A percentile compares a stretch with the other conserved stretches of the same genome.
These are phyloP conservation scores for Colletotrichum tropicicola DNA, from an alignment of 2,329 filamentous ascomycete genomes.

Conservation along the genomic window DNA sequence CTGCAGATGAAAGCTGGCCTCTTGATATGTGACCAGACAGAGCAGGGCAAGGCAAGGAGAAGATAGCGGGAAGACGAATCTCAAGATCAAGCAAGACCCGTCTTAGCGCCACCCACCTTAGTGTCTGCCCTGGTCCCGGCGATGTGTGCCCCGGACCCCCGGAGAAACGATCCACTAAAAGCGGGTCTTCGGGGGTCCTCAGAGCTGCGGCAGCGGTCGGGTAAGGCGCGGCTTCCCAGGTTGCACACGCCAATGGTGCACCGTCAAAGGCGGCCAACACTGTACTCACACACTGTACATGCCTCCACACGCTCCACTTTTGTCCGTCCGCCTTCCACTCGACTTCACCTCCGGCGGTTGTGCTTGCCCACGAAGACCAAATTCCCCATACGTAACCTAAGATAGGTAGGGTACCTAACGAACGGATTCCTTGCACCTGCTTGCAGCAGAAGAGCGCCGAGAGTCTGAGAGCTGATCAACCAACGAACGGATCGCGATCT, in stretches of 20 bases:
- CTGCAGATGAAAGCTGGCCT: slow-evolving; percentile 1
- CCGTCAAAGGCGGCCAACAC: neutral
- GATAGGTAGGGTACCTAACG: no score
- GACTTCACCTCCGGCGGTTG: no score
- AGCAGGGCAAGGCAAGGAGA: slow-evolving; percentile 1
- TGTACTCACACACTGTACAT: slow-evolving; percentile 1
- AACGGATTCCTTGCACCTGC: neutral
- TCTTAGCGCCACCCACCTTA: slow-evolving; percentile 6
- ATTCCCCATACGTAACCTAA: neutral
- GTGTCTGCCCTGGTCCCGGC: slow-evolving; percentile 21
- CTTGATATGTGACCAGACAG: slow-evolving; percentile 22
- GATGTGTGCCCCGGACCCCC: slow-evolving; percentile 22
- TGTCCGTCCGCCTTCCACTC: no score
- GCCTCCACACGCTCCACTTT: neutral
- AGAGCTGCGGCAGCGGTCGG: slow-evolving; percentile 18
- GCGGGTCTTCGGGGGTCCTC: neutral
- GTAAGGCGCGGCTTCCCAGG: slow-evolving; percentile 4
- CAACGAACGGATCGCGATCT: neutral
- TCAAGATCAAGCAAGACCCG: slow-evolving; percentile 16
- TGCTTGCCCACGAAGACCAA: slow-evolving; percentile 4
- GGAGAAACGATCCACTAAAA: neutral
- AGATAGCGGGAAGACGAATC: neutral
- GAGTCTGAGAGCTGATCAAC: neutral
- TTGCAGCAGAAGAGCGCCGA: neutral
- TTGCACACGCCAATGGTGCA: slow-evolving; percentile 1